Percentiles rank a stretch among this genome's conserved stretches.
Evolutionary conservation across 495 filamentous ascomycete genomes (phyloP).

Genomic region (Entonaema liquescens): DNA sequence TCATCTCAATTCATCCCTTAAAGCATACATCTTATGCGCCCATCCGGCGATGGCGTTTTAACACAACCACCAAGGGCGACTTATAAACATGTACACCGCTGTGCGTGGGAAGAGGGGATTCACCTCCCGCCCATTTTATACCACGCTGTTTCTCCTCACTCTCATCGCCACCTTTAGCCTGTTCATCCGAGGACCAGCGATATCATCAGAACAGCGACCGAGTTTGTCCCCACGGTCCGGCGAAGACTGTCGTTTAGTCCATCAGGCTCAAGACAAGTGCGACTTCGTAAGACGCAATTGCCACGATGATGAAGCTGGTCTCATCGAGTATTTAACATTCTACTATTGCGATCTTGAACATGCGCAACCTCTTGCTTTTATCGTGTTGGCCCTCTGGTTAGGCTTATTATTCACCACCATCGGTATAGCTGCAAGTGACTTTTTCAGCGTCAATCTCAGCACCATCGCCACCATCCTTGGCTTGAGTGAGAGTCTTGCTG

Average conservation of each 20-base stretch:
- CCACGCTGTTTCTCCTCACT: constrained; percentile 47
- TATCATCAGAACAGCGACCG: constrained; percentile 4
- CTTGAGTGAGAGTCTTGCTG: constrained; percentile 94
- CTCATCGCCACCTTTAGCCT: constrained; percentile 49
- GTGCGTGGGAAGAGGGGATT: constrained; percentile 19
- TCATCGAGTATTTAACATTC: constrained; percentile 86
- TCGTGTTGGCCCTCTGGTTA: constrained; percentile 81
- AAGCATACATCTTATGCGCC: not conserved
- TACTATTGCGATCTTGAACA: constrained; percentile 86
- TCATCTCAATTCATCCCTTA: not conserved
- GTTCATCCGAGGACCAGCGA: constrained; percentile 28
- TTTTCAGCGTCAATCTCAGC: constrained; percentile 95
- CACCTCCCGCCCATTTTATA: constrained; percentile 53
- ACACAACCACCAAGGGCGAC: not conserved
- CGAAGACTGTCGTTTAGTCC: constrained; percentile 80
- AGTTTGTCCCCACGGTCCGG: constrained; percentile 26
- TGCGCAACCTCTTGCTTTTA: constrained; percentile 78
- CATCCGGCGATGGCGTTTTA: constrained; percentile 20
- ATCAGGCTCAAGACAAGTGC: constrained; percentile 80
- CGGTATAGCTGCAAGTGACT: constrained; percentile 97
- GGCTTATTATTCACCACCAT: constrained; percentile 95
- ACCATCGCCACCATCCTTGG: constrained; percentile 88
- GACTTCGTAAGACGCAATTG: constrained; percentile 85
- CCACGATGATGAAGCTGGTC: constrained; percentile 85
- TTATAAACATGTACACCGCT: constrained; percentile 18